Base-by-base conservation (phyloP, 352 stramenopile genomes). In the Phytophthora foliorum region DNA sequence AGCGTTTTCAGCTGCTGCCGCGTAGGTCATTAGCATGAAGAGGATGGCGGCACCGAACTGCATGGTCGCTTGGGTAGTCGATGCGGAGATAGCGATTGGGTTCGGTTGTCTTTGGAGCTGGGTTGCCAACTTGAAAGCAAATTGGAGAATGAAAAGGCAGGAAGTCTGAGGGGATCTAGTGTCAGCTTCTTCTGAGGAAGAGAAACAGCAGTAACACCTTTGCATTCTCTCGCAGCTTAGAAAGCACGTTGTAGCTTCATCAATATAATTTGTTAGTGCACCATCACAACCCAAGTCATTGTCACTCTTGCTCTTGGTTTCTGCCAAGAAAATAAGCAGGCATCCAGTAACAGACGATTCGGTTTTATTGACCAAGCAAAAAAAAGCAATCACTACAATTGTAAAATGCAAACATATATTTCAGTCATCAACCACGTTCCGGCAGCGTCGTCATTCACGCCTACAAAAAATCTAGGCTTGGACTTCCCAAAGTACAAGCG, bases 401-500 rank as follows among this genome's bases (percentile, higher is more conserved):
- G 19, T n/a, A 45, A 49, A 49, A 49, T 16, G n/a, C 11, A 24
- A 45, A 45, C 16, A 42, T 42, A 42, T 42, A 19, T 42, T 42
- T 17, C 10, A 42, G 36, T 44, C 38, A 54, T 53, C 27, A 45
- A 46, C 16, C 49, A 21, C 27, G 27, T 31, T 31, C 29, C 34
- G 34, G 7, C 34, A 19, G 13, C 34, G 6, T 5, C 36, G 17
- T 42, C 36, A 19, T n/a, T n/a, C 36, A 45, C 21, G 31, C 11
- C 31, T 29, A 31, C 45, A 31, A 13, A 51, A 58, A 46, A n/a
- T 55, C 55, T 82, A 88, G 17, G 56, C 59, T 25, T 78, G 68
- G 19, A 84, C 71, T 59, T 96, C 83, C 88, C 88, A 97, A 11
- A 95, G 76, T 57, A 91, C 80, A 61, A 97, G 76, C 36, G 88